Base-by-base conservation (phyloP, 2,329 filamentous ascomycete species). In the Paecilomyces formosus region DNA sequence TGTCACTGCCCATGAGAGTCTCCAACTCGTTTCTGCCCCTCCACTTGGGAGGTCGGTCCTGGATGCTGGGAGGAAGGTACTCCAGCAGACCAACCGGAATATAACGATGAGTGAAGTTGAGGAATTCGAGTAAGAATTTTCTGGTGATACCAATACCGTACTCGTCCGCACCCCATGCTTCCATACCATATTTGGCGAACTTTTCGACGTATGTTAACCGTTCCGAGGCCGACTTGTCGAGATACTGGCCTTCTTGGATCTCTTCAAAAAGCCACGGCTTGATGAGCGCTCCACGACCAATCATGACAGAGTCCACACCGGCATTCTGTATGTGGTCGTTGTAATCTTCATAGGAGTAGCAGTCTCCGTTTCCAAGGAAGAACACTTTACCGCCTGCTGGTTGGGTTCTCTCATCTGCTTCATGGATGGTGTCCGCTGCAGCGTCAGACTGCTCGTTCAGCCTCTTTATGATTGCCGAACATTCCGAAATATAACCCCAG, bases 181-280 rank as follows among this genome's bases (percentile, higher is more conserved):
- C 92, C 57, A 99, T 83, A 8, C 94, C 94, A 70, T 94, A 96
- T 59, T 88, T 87, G 57, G 85, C 89, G 71, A 96, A 99, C 68
- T 92, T 91, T 75, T 96, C 91, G 35, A 99, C 80, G 68, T 96
- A 92, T 35, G 79, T 77, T 30, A 99, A 83, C 59, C 94, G 88
- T 78, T 99, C 93, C 4, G 86, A 83, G 2, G 93, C 88, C 2
- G 90, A 91, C 75, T 99, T 99, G 79, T 99, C 94, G 45, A 99
- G 84, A 71, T 97, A 97, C 75, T 97, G 94, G 4, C 89, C 89
- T 62, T 86, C 84, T 65, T 90, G 85, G 57, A 99, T 97, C 76
- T 99, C 94, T 74, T 99, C 94, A 70, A 97, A 99, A 62, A 99
- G 81, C 94, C 94, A 99, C 0, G 94, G 94, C 78, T 99, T 99